Evolutionary conservation across 139 green algal genomes (phyloP).

Genomic region (Haematococcus lacustris): DNA sequence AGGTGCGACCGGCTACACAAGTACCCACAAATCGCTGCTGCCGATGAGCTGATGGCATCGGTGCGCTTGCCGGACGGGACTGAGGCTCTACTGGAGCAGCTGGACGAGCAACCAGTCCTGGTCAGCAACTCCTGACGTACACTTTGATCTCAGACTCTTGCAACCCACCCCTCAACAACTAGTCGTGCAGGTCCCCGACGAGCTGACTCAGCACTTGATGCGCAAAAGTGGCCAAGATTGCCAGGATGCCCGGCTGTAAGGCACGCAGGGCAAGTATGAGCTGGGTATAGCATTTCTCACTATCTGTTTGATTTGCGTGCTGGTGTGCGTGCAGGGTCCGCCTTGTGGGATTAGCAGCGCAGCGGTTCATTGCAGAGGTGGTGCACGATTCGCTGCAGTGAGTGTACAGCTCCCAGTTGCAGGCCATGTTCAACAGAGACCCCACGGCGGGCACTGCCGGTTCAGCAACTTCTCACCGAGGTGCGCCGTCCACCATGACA

Average conservation of each 20-base stretch:
- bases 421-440: neutral
- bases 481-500: neutral
- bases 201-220: constrained; percentile 21
- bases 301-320: neutral
- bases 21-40: too few species aligned
- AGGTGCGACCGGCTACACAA: too few species aligned
- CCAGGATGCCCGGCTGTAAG: constrained; percentile 15
- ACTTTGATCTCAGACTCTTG: neutral
- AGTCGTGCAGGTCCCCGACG: constrained; percentile 17
- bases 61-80: constrained; percentile 23
- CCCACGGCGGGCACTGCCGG: neutral
- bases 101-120: constrained; percentile 13
- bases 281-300: neutral
- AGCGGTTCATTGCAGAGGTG: constrained; percentile 21
- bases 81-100: constrained; percentile 6
- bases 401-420: neutral
- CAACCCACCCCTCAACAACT: neutral
- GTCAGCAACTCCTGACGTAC: neutral
- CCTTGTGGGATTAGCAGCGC: constrained; percentile 16
- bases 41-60: too few species aligned
- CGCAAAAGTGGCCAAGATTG: constrained; percentile 17
- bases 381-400: constrained; percentile 22
- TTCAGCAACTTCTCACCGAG: neutral
- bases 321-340: constrained; percentile 10
- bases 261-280: neutral